Conservation (phyloP, 176 grass and related monocot species). For the Alloteropsis semialata region DNA sequence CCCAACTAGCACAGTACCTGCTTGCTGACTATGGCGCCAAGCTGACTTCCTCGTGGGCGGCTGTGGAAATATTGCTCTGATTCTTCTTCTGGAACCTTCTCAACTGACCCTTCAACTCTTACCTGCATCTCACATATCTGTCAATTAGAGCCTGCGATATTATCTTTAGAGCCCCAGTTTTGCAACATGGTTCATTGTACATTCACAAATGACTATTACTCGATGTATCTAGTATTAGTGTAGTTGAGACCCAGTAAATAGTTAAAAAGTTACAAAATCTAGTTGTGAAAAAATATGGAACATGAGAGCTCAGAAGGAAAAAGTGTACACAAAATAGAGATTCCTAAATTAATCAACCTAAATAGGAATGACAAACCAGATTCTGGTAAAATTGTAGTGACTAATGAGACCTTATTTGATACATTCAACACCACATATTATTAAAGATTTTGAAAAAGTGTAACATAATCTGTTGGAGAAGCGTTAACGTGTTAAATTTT, state of each 20-base stretch:
- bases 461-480: not conserved
- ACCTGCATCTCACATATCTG: constrained; percentile 47
- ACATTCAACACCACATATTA: not conserved
- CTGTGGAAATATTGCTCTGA: constrained; percentile 96
- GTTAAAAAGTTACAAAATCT: not conserved
- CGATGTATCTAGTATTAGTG: constrained; percentile 18
- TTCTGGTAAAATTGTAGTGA: not conserved
- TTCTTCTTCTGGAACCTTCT: constrained; percentile 88
- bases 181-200: not conserved
- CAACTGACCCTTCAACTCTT: constrained; percentile 87
- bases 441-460: constrained; percentile 1
- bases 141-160: constrained; percentile 5
- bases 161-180: not conserved
- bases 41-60: constrained; percentile 91
- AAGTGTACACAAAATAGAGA: not conserved
- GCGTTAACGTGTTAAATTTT: not conserved
- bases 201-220: not conserved
- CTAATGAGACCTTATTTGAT: not conserved
- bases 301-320: not conserved
- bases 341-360: not conserved
- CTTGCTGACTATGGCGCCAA: constrained; percentile 91
- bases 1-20: constrained; percentile 51
- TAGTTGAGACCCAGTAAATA: constrained; percentile 23
- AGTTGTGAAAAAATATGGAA: not conserved
- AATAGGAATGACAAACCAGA: not conserved